Evolutionary conservation across 2,329 filamentous ascomycete genomes (phyloP), one percentile per base, ranked within the genome.

Genomic region (Coccinonectria pachysandricola): DNA sequence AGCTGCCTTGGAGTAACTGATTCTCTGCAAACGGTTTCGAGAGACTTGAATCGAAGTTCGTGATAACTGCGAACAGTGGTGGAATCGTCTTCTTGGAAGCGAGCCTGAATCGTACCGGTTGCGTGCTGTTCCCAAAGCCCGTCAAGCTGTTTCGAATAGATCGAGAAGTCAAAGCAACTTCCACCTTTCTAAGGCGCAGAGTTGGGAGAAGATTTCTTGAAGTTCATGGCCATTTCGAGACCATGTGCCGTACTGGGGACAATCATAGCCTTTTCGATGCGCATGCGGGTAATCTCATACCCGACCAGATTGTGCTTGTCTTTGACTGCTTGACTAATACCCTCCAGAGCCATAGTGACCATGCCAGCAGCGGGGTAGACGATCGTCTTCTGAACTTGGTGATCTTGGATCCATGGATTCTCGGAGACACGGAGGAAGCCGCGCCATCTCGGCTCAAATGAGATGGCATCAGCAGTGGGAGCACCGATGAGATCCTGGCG

Each of bases 331-430:
- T 68, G 64, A 7, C 43, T 54, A 1, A 54, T 59, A 2, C 54
- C 65, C 32, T 69, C 63, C 2, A 69, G 36, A 1, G 54, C 62
- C 64, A 68, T 69, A 10, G 53, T 44, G 2, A 63, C 42, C 53
- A 68, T 64, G 2, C 65, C 65, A 1, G 65, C 55, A 3, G 61
- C 65, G 2, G 67, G 67, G 25, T 66, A 70, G 10, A 71, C 46
- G 16, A 61, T 57, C 1, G 60, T 59, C 34, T 60, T 62, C 30
- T 67, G 62, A 6, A 71, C 55, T 12, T 62, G 55, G 30, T 71
- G 67, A 29, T 71, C 62, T 25, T 53, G 47, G 7, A 71, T 52
- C 67, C 68, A 71, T 1, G 65, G 62, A 24, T 64, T 62, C 39
- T 71, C 65, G 1, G 52, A 50, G 6, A 64, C 30, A 7, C 64